Percentiles rank a stretch among this genome's conserved stretches.
Evolutionary conservation across 345 rosid genomes (phyloP).

Genomic region (Streptanthus diversifolius): DNA sequence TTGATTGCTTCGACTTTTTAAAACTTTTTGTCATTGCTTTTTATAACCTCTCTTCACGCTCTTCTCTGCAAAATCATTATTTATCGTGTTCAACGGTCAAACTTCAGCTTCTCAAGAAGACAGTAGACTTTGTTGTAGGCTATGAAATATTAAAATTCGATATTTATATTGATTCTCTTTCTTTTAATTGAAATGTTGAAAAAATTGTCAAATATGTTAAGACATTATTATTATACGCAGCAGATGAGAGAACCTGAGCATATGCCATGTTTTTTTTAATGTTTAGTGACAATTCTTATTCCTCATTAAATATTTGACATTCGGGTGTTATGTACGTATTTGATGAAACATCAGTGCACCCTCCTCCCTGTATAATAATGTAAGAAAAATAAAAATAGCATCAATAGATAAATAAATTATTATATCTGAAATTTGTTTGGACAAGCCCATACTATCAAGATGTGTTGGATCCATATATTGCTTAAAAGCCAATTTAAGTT

Average conservation of each 20-base stretch:
- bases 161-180: not conserved
- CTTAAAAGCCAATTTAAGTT: not conserved
- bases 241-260: not conserved
- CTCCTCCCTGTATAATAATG: not conserved
- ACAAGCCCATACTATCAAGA: not conserved
- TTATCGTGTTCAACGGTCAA: constrained; percentile 36
- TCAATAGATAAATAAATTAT: not conserved
- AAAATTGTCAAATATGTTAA: not conserved
- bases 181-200: not conserved
- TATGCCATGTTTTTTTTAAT: constrained; percentile 2
- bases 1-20: constrained; percentile 7
- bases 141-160: constrained; percentile 4
- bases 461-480: not conserved
- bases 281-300: not conserved
- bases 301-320: not conserved
- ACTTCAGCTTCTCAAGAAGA: constrained; percentile 16
- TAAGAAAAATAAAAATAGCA: not conserved
- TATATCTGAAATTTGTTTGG: not conserved
- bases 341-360: constrained; percentile 9
- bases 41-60: constrained; percentile 26
- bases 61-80: constrained; percentile 23
- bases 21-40: not conserved
- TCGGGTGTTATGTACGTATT: not conserved
- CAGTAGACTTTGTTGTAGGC: constrained; percentile 9
- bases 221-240: not conserved